Conservation (phyloP, 1,139 yeast genomes). For the Suhomyces anneliseae region DNA sequence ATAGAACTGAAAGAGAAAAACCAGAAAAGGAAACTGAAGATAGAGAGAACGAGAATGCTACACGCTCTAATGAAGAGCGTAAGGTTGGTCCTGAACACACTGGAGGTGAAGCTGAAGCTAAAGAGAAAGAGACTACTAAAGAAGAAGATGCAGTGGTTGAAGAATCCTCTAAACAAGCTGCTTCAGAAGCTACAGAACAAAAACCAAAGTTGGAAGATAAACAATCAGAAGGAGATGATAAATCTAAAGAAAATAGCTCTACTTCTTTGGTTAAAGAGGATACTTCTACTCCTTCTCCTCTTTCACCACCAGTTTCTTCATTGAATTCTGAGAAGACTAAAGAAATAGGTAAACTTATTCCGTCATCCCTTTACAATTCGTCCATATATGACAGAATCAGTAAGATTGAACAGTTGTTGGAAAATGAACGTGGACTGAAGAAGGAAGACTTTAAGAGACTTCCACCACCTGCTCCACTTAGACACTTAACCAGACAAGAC, state of each 20-base stretch:
- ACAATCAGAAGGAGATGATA: conserved; percentile 7
- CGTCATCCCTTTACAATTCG: conserved; percentile 23
- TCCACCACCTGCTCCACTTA: conserved; percentile 19
- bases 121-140: no score
- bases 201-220: conserved; percentile 15
- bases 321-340: conserved; percentile 15
- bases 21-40: conserved; percentile 1
- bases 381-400: conserved; percentile 28
- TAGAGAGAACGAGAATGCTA: not conserved
- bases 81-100: not conserved
- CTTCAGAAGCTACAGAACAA: no score
- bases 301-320: conserved; percentile 2
- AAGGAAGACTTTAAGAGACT: conserved; percentile 13
- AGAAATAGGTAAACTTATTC: conserved; percentile 25
- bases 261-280: not conserved
- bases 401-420: conserved; percentile 27
- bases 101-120: no score
- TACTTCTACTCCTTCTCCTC: not conserved
- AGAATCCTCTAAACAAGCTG: no score
- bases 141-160: no score
- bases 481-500: conserved; percentile 15
- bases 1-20: conserved; percentile 19
- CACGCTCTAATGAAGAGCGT: not conserved
- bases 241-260: not conserved
- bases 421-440: conserved; percentile 17